Evolutionary conservation across 2,329 filamentous ascomycete genomes (phyloP), one percentile per base, ranked within the genome.

Genomic region (Zymoseptoria tritici): DNA sequence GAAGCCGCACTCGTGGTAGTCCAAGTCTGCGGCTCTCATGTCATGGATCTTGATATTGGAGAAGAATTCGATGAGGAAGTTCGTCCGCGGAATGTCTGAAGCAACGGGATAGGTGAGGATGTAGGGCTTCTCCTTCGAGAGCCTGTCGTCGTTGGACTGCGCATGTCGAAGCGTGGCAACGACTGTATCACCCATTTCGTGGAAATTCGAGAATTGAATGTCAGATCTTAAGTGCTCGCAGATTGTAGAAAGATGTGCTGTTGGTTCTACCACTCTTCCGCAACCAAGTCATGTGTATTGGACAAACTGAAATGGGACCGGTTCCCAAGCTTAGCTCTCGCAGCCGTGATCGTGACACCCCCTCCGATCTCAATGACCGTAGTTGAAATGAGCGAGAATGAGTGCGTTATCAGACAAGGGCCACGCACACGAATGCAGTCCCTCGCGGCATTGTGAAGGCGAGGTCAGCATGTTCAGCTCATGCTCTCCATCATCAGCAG

Each of bases 111-210:
- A 60, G 11, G 54, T 54, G 26, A 60, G 26, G 36, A 60, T 56
- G 9, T 60, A 60, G 2, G 58, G 54, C 54, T 60, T 60, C 50
- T 60, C 58, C 8, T 9, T 56, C 16, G 21, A 49, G 31, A 60
- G 49, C 51, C 21, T 54, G 16, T 60, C 53, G 13, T 36, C 21
- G 26, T 60, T 54, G 13, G 46, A n/a, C 29, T 54, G 58, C 29
- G 58, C 58, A 24, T 60, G 56, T n/a, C 58, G 57, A 24, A 58
- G n/a, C 4, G 57, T 55, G 29, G 57, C 57, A 22, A 50, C 49
- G 13, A 54, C 9, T 4, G 52, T 54, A 29, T 58, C 42, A n/a
- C 51, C 54, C 57, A 58, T 58, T 36, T 49, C 31, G 36, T 49
- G 2, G 24, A 36, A 36, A 20, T 21, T 20, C 4, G 22, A 21